These are phyloP conservation scores for Pholiota microspora DNA, from an alignment of 768 basidiomycete species.

Conservation along the genomic window DNA sequence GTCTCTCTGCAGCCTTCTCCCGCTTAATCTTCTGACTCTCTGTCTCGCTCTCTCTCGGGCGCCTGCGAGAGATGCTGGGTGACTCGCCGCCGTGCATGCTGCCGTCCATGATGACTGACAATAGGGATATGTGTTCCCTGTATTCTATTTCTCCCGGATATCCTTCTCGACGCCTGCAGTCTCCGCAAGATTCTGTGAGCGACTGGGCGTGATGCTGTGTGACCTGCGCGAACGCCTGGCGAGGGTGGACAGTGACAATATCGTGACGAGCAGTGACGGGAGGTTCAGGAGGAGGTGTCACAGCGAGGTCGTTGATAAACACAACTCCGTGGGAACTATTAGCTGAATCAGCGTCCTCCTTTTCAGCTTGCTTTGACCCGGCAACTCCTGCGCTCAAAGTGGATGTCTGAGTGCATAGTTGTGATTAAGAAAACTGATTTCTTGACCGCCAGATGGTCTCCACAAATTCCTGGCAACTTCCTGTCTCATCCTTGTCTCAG, in stretches of 20 bases:
- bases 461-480: no score
- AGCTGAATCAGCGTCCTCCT: neutral
- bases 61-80: constrained; percentile 41
- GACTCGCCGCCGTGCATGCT: constrained; percentile 25
- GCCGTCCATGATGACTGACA: constrained; percentile 21
- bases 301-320: constrained; percentile 21
- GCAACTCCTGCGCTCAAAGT: neutral
- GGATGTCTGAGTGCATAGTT: no score
- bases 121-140: constrained; percentile 6
- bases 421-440: no score
- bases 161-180: constrained; percentile 14
- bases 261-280: constrained; percentile 49
- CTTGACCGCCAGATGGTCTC: no score
- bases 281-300: constrained; percentile 36
- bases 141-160: constrained; percentile 14
- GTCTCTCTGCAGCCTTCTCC: constrained; percentile 85
- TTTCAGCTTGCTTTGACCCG: neutral
- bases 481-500: no score
- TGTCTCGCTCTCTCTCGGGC: constrained; percentile 71
- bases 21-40: constrained; percentile 72
- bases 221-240: constrained; percentile 38
- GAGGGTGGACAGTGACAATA: constrained; percentile 42
- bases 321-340: constrained; percentile 16
- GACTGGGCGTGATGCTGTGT: constrained; percentile 39
- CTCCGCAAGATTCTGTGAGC: constrained; percentile 16